Evolutionary conservation across 139 green algal genomes (phyloP).

Genomic region (Dunaliella primolecta): DNA sequence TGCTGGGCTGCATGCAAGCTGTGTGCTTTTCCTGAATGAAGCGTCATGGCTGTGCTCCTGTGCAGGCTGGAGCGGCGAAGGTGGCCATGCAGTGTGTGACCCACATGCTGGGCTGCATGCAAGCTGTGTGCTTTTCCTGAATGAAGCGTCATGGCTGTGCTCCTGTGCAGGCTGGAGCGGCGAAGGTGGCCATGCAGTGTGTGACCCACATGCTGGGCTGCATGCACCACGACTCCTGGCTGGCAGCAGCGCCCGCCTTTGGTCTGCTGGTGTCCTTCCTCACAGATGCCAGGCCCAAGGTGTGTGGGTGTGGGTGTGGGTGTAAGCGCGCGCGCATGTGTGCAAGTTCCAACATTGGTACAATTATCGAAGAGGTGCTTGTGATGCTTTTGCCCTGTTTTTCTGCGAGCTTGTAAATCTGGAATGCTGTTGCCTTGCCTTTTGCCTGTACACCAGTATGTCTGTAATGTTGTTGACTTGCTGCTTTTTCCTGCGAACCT

Average conservation of each 20-base stretch:
- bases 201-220: slow-evolving; percentile 59
- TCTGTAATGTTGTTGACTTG: too few relatives aligned
- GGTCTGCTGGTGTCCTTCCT: slow-evolving; percentile 40
- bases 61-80: slow-evolving; percentile 50
- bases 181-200: slow-evolving; percentile 54
- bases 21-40: too few relatives aligned
- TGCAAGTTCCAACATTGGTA: too few relatives aligned
- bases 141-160: background rate
- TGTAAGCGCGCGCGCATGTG: too few relatives aligned
- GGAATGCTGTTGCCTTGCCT: background rate
- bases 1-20: background rate
- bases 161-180: slow-evolving; percentile 34
- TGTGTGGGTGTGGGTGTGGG: too few relatives aligned
- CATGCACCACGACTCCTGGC: slow-evolving; percentile 44
- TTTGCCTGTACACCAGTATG: too few relatives aligned
- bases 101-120: slow-evolving; percentile 54
- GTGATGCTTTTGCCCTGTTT: background rate
- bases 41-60: too few relatives aligned
- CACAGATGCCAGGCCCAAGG: slow-evolving; percentile 67
- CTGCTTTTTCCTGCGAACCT: too few relatives aligned
- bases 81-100: slow-evolving; percentile 55
- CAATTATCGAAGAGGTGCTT: too few relatives aligned
- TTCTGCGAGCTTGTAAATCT: background rate
- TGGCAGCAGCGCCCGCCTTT: slow-evolving; percentile 32
- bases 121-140: slow-evolving; percentile 11